A percentile compares a stretch with the other conserved stretches of the same genome.
These are phyloP conservation scores for Sclerotinia trifoliorum DNA, from an alignment of 2,329 filamentous ascomycete species.

Conservation along the genomic window DNA sequence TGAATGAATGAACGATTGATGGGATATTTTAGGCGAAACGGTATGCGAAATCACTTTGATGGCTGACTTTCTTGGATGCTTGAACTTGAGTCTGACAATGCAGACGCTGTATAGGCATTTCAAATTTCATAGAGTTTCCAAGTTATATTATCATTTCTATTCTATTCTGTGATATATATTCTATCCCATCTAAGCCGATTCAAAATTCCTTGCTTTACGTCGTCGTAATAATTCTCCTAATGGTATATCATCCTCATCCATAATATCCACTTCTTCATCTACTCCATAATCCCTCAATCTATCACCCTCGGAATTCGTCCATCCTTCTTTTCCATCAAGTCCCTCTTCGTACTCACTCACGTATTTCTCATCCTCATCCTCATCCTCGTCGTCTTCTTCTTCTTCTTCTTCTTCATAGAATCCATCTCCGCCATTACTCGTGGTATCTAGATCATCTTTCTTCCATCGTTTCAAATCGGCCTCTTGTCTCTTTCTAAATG, in stretches of 20 bases:
- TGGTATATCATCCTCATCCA: constrained; percentile 63
- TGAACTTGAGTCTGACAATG: too few species aligned
- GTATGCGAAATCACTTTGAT: too few species aligned
- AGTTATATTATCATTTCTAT: not conserved
- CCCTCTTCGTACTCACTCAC: constrained; percentile 38
- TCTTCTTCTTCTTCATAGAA: constrained; percentile 28
- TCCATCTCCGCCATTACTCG: constrained; percentile 18
- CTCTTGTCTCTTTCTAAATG: constrained; percentile 51
- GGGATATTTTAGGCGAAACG: too few species aligned
- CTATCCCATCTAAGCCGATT: not conserved
- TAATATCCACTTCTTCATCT: constrained; percentile 67
- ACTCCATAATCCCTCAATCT: constrained; percentile 74
- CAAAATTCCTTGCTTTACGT: constrained; percentile 42
- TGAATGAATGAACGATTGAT: not conserved
- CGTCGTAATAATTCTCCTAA: constrained; percentile 65
- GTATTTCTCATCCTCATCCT: constrained; percentile 35
- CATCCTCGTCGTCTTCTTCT: constrained; percentile 28
- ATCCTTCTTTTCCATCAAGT: constrained; percentile 55
- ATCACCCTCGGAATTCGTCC: constrained; percentile 76
- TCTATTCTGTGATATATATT: not conserved
- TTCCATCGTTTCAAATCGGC: constrained; percentile 47
- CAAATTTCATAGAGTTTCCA: too few species aligned
- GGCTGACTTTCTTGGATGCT: too few species aligned
- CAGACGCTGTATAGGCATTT: too few species aligned
- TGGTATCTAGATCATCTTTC: constrained; percentile 9